Evolutionary conservation across 768 basidiomycete species (phyloP), one percentile per base, ranked within the genome.

Genomic region (Mycena galericulata): DNA sequence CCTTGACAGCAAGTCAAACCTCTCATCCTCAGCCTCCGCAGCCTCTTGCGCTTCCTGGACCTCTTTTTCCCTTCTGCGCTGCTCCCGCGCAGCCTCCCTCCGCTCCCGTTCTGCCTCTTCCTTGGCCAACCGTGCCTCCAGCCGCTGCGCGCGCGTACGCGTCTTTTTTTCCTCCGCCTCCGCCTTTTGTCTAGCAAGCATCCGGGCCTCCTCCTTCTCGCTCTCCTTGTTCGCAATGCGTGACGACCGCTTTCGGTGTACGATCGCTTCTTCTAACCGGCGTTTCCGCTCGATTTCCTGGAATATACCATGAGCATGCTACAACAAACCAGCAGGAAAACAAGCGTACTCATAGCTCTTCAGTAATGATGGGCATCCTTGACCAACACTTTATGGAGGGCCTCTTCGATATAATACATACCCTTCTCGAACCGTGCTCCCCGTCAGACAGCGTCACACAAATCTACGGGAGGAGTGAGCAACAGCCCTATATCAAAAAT

Each of bases 171-270:
- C 91, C 24, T 87, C 86, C 47, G 90, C 91, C 65, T 95, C 93
- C 3, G 82, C 86, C n/a, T 86, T 88, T 72, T 82, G 86, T 65
- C 83, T 81, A n/a, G 88, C 87, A 10, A 87, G 85, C 27, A 87
- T 78, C 38, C 87, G 83, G 24, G 90, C 90, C 69, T 92, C 89
- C 77, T 96, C 92, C 71, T 88, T 89, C 77, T 94, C 94, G 38
- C 82, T 87, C 77, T 97, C 96, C 72, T 89, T 91, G 41, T 90
- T 80, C 4, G 94, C 93, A 64, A 98, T 89, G 34, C 97, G 92
- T 20, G 94, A 94, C 0, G 96, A 97, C 26, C 96, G 91, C 78
- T 98, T 98, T 66, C 96, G 90, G 67, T 94, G 92, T 27, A 89
- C 87, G 17, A 96, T 80, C 2, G 93, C 92, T 70, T 93, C 91